Percentiles rank a stretch among this genome's conserved stretches.
Conservation (phyloP, 441 rosid species). For the Corymbia citriodora region DNA sequence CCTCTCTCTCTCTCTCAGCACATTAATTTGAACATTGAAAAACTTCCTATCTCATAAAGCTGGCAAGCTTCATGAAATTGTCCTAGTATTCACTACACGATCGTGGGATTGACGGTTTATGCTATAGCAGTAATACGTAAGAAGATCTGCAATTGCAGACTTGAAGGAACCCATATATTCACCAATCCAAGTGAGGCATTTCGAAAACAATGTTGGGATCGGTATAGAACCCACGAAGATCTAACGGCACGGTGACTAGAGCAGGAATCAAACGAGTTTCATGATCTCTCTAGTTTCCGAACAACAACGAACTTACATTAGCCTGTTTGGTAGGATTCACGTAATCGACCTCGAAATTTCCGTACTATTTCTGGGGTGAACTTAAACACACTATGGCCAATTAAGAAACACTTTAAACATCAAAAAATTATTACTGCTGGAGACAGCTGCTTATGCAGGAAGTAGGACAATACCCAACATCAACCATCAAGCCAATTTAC, state of each 20-base stretch:
- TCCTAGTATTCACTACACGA: not conserved
- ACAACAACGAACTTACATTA: not conserved
- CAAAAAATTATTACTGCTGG: not conserved
- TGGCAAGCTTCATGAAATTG: not conserved
- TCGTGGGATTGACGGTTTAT: not conserved
- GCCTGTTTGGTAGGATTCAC: not conserved
- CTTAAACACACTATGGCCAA: not conserved
- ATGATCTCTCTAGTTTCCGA: not conserved
- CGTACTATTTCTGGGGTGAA: not conserved
- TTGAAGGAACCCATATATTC: not conserved
- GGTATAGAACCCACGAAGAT: not conserved
- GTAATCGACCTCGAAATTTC: not conserved
- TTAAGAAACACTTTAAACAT: not conserved
- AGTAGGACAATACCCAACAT: not conserved
- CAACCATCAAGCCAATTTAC: not conserved
- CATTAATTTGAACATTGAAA: not conserved
- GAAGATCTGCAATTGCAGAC: not conserved
- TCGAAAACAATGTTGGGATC: not conserved
- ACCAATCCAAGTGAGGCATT: not conserved
- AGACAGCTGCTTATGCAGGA: not conserved
- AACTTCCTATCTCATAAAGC: not conserved
- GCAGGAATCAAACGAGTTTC: not conserved
- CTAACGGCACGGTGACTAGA: not conserved
- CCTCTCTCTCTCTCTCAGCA: no score
- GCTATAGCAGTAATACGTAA: not conserved